Base-by-base conservation (phyloP, 2,329 filamentous ascomycete genomes). In the Aspergillus puulaauensis region DNA sequence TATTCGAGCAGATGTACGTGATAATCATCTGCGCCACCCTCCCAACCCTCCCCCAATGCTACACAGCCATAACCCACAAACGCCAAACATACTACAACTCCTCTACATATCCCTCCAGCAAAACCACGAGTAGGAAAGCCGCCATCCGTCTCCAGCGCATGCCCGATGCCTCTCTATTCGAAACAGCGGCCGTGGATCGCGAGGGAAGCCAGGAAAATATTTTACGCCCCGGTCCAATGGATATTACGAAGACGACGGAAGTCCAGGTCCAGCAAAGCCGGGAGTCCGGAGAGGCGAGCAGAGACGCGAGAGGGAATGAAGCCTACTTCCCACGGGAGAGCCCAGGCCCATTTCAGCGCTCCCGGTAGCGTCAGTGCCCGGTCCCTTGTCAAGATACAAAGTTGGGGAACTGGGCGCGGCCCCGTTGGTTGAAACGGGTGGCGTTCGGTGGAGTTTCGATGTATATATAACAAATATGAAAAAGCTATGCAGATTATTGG, bases 1-100 rank as follows among this genome's bases (percentile, higher is more conserved):
- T 51, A 3, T 14, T 4, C 7, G 0, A 11, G 23, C 5, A 58
- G 52, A 61, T 59, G 59, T 59, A 59, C 21, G 51, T 61, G 11
- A 59, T 61, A 8, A 61, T 61, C 23, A 56, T 61, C 23, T 61
- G 59, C 39, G 59, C 59, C 1, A 56, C 56, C 12, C 40, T 61
- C 3, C 59, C 59, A 1, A 59, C 56, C 11, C 59, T 59, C 4
- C 56, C 52, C 3, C 56, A 56, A 23, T 55, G 52, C 12, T 61
- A 61, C 52, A 35, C 19, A 3, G 33, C 48, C 9, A 31, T 53
- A 9, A 7, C 51, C 11, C 56, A 53, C 23, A 51, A 44, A 5
- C 51, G 19, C 4, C 31, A n/a, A 12, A 46, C 48, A 9, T 57
- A 58, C 49, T 35, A 53, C 31, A 21, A 31, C 23, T 21, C 52